Evolutionary conservation across 495 filamentous ascomycete genomes (phyloP).

Genomic region (Platismatia glauca): DNA sequence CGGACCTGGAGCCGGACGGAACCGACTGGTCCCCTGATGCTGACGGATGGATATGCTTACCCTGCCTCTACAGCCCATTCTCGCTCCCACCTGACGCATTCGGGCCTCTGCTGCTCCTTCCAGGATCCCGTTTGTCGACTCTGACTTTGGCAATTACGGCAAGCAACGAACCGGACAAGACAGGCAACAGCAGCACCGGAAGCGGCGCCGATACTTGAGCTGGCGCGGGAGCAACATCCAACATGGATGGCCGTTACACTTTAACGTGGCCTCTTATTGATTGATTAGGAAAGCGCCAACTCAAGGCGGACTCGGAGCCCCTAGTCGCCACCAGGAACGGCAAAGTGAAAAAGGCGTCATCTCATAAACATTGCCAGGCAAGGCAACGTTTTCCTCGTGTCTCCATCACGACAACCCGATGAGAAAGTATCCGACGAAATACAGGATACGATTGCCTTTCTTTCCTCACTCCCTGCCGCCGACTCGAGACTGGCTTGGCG

Average conservation of each 20-base stretch:
- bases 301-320: too few species aligned
- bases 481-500: not conserved
- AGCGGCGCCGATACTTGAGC: not conserved
- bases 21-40: not conserved
- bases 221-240: not conserved
- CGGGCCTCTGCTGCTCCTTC: not conserved
- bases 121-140: not conserved
- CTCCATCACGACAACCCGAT: not conserved
- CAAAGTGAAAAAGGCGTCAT: not conserved
- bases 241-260: not conserved
- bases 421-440: not conserved
- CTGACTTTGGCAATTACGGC: too few species aligned
- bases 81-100: not conserved
- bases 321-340: not conserved
- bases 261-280: too few species aligned
- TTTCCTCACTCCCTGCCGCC: not conserved
- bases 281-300: too few species aligned
- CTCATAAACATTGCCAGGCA: not conserved
- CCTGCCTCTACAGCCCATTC: not conserved
- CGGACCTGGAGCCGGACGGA: not conserved
- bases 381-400: not conserved
- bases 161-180: too few species aligned
- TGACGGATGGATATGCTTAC: not conserved
- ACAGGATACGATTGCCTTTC: not conserved
- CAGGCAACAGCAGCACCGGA: not conserved